Conservation (phyloP, 129 eudicot genomes). For the Flaveria linearis region DNA sequence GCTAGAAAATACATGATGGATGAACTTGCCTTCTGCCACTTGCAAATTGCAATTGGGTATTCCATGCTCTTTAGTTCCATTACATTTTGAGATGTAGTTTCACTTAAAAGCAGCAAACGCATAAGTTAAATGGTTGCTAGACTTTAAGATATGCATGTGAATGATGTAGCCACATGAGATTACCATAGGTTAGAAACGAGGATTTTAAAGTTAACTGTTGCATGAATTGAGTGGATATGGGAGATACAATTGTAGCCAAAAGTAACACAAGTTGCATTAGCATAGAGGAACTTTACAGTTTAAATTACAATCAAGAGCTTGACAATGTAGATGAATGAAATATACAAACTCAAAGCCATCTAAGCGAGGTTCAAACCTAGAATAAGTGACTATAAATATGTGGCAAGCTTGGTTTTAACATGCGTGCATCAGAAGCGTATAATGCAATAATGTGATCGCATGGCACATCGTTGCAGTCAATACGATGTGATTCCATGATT, state of each 20-base stretch:
- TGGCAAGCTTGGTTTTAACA: neutral
- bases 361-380: slow-evolving; percentile 15
- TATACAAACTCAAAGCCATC: neutral
- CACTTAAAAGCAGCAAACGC: neutral
- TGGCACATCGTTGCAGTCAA: too few relatives aligned
- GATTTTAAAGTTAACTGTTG: neutral
- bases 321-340: neutral
- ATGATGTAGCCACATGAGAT: neutral
- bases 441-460: too few relatives aligned
- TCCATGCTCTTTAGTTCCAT: slow-evolving; percentile 6
- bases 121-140: slow-evolving; percentile 8
- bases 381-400: slow-evolving; percentile 11
- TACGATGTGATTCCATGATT: too few relatives aligned
- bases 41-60: neutral
- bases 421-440: too few relatives aligned
- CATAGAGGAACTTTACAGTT: slow-evolving; percentile 6
- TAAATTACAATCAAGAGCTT: slow-evolving; percentile 15
- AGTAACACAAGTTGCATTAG: slow-evolving; percentile 9
- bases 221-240: slow-evolving; percentile 10
- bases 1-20: slow-evolving; percentile 5
- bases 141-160: slow-evolving; percentile 8
- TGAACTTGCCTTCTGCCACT: slow-evolving; percentile 2
- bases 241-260: neutral
- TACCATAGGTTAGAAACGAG: slow-evolving; percentile 4
- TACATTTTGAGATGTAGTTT: neutral